Evolutionary conservation across 2,329 filamentous ascomycete species (phyloP), one percentile per base, ranked within the genome.

Genomic region (Setomelanomma holmii): DNA sequence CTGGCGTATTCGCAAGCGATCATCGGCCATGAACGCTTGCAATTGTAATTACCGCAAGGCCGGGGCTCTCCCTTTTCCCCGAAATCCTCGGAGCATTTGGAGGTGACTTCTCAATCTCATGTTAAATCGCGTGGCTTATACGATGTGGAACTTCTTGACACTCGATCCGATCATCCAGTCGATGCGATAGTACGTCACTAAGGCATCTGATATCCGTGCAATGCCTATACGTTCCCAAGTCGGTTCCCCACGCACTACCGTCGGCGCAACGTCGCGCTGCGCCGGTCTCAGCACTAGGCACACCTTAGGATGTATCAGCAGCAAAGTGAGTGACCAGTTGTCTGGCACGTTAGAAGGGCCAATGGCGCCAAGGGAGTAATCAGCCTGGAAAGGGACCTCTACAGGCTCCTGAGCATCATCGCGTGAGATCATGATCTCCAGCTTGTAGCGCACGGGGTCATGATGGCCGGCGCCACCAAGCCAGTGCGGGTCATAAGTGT

Each of bases 261-360:
- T 35, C 35, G 23, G 21, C 6, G 27, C 39, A 38, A n/a, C 22
- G 16, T 14, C 11, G 5, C 36, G 10, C 23, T 12, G 17, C 19
- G 45, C 45, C 7, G 17, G 24, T 14, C 44, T 40, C 44, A 63
- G 16, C 22, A 63, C 55, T 7, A 61, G 39, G 22, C 46, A 42
- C 6, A 63, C 46, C 27, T 54, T 33, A 6, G 53, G 55, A 45
- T 63, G 60, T 8, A 61, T 45, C 14, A 61, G 20, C 17, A 61
- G 22, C 21, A 63, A 12, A 4, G 45, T 57, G 7, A 55, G 5
- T 19, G 48, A 47, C 3, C 34, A 17, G 1, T 48, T 35, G 8
- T 53, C 44, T 3, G 45, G 45, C 1, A 63, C 40, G 2, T 46
- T 38, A 6, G 36, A 20, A 4, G 50, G 20, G 1, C 55, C 55